Percentiles rank a stretch among this genome's conserved stretches.
phyloP scores from a whole-genome alignment of 768 basidiomycete genomes.

The Collybia mongolica region DNA sequence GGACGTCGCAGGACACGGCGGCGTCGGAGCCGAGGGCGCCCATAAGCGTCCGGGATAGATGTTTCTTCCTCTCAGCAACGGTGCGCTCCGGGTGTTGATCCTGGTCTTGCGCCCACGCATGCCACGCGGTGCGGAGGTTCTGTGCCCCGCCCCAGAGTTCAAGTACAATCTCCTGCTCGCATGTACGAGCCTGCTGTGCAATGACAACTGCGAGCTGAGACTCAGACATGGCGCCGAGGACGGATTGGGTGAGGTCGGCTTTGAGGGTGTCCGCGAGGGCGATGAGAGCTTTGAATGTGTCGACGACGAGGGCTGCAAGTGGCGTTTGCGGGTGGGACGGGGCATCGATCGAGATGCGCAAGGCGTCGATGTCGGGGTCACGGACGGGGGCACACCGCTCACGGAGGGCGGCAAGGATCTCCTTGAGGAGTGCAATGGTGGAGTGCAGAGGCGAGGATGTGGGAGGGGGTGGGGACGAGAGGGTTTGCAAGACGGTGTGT shows the following conservation, averaged over 20 bases:
- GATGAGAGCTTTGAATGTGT: constrained; percentile 47
- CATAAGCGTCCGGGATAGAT: neutral
- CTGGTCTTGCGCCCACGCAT: constrained; percentile 24
- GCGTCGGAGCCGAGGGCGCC: neutral
- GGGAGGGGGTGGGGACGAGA: constrained; percentile 62
- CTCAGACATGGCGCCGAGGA: constrained; percentile 68
- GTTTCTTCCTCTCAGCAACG: neutral
- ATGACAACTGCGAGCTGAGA: constrained; percentile 50
- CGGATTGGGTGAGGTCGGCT: constrained; percentile 62
- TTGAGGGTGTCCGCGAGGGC: constrained; percentile 63
- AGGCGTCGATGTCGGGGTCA: constrained; percentile 50
- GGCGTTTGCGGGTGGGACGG: constrained; percentile 21
- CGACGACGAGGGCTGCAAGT: constrained; percentile 48
- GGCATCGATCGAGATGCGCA: constrained; percentile 27
- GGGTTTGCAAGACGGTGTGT: constrained; percentile 47
- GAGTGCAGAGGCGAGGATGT: constrained; percentile 68
- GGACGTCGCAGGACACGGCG: constrained; percentile 1
- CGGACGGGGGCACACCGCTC: constrained; percentile 68
- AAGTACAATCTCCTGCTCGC: constrained; percentile 55
- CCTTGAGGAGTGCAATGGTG: constrained; percentile 50
- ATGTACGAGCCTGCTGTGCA: constrained; percentile 47
- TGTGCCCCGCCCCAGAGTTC: constrained; percentile 43
- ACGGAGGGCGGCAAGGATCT: constrained; percentile 49
- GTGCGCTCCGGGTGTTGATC: neutral
- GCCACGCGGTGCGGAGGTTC: constrained; percentile 30